A percentile compares a stretch with the other conserved stretches of the same genome.
Evolutionary conservation across 2,329 filamentous ascomycete genomes (phyloP).

Genomic region (Colletotrichum destructivum): DNA sequence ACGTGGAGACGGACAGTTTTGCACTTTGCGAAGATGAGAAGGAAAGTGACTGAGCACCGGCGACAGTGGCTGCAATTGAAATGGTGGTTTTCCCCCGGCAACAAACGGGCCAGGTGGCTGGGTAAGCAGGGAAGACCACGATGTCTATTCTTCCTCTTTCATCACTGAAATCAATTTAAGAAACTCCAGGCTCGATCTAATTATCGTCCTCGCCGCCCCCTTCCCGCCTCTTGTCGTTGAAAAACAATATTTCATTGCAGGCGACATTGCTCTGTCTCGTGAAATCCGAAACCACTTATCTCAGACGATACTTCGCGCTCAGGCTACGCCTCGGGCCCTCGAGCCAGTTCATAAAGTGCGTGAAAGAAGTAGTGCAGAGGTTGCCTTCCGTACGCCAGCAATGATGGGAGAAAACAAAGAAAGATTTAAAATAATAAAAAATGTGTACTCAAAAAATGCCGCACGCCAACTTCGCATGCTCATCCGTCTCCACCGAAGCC

Average conservation of each 20-base stretch:
- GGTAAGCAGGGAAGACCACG: not conserved
- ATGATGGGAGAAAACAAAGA: not conserved
- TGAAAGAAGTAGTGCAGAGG: not conserved
- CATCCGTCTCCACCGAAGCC: not conserved
- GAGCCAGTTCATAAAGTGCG: not conserved
- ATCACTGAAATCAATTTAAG: not conserved
- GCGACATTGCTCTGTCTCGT: not conserved
- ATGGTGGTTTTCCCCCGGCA: not conserved
- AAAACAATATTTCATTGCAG: too few relatives aligned
- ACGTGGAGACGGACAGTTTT: not conserved
- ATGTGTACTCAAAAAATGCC: conserved; percentile 1
- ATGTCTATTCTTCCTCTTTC: not conserved
- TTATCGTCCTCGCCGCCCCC: too few relatives aligned
- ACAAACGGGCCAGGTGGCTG: not conserved
- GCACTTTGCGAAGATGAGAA: not conserved
- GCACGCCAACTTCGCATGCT: not conserved
- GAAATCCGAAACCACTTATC: not conserved
- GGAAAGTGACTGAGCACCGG: not conserved
- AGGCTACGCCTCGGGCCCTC: not conserved
- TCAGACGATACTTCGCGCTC: not conserved
- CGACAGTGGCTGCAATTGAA: too few relatives aligned
- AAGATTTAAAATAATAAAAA: not conserved
- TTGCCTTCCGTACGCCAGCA: not conserved
- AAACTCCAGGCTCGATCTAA: not conserved
- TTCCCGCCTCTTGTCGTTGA: too few relatives aligned